Evolutionary conservation across 805 yeast genomes (phyloP).

Genomic region (Lachancea nothofagi): DNA sequence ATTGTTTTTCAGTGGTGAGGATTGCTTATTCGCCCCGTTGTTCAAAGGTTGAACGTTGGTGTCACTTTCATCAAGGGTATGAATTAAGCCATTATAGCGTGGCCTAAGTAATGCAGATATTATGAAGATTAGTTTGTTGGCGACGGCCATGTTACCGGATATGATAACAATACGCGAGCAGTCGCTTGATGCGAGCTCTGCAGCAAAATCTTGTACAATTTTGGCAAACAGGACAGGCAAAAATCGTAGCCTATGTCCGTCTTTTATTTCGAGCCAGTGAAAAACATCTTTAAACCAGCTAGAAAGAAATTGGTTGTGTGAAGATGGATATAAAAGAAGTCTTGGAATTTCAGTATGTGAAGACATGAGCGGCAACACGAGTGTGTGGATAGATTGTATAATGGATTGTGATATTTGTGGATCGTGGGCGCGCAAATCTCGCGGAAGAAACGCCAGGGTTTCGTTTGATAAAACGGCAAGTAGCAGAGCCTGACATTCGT

Average conservation of each 20-base stretch:
- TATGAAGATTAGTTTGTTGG: conserved; percentile 52
- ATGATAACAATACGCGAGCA: conserved; percentile 48
- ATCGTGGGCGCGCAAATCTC: conserved; percentile 16
- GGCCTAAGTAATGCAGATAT: conserved; percentile 46
- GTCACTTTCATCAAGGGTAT: conserved; percentile 8
- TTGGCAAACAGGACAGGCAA: conserved; percentile 28
- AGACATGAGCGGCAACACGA: conserved; percentile 29
- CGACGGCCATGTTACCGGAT: conserved; percentile 57
- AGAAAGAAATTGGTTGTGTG: conserved; percentile 26
- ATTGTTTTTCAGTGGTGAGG: not conserved
- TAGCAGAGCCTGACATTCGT: conserved; percentile 26
- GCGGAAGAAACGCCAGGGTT: conserved; percentile 12
- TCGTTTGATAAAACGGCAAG: conserved; percentile 10
- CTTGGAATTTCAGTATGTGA: conserved; percentile 35
- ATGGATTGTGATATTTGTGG: conserved; percentile 24
- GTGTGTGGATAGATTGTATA: conserved; percentile 24
- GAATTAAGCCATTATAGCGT: conserved; percentile 20
- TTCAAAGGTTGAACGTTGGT: not conserved
- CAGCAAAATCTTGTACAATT: conserved; percentile 23
- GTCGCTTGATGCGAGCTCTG: conserved; percentile 24
- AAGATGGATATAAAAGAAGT: conserved; percentile 31
- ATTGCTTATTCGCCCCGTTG: conserved; percentile 4
- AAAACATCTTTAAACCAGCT: conserved; percentile 38
- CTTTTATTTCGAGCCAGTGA: conserved; percentile 40
- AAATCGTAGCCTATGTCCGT: conserved; percentile 34